Base-by-base conservation (phyloP, 2,329 filamentous ascomycete genomes). In the Ceratocystis alfenasii region DNA sequence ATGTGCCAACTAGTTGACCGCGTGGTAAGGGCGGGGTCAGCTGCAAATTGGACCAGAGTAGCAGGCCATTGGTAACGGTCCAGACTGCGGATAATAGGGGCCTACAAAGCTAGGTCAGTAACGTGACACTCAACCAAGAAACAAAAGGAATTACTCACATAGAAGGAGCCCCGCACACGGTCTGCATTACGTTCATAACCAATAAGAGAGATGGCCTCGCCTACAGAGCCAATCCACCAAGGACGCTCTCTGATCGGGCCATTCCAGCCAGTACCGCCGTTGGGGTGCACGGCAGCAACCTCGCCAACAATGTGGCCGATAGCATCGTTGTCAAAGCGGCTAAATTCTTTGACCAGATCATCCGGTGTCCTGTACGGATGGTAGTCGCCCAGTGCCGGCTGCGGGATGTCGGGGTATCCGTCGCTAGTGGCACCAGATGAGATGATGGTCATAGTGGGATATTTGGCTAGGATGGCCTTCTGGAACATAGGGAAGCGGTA, bases 101-200 rank as follows among this genome's bases (percentile, higher is more conserved):
- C 78, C 73, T 74, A 55, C 22, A 41, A 30, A 64, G 28, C 17
- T 63, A n/a, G 12, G 45, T 63, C 22, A 45, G 60, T n/a, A 22
- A 44, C 25, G 17, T 8, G 10, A 36, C 22, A 30, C 30, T 17
- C 55, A 10, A 17, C 12, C 5, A 15, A n/a, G 28, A 59, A 36
- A 3, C 28, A 30, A 36, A 64, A 5, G 12, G 1, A 30, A 15
- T 25, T 17, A 57, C 57, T 57, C 61, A 68, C 67, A 74, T 82
- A 83, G 64, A 78, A 76, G 0, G 80, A 78, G 5, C 81, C 81
- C 1, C 79, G 78, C 57, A 86, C 78, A 22, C 79, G 78, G 69
- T 86, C 82, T 2, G 79, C 78, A 73, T 88, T 88, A 66, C 85
- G 78, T 77, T 88, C 86, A 36, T 83, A 82, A 20, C 84, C 82